Evolutionary conservation across 805 yeast genomes (phyloP).

Genomic region (Candida pseudofarinosa): DNA sequence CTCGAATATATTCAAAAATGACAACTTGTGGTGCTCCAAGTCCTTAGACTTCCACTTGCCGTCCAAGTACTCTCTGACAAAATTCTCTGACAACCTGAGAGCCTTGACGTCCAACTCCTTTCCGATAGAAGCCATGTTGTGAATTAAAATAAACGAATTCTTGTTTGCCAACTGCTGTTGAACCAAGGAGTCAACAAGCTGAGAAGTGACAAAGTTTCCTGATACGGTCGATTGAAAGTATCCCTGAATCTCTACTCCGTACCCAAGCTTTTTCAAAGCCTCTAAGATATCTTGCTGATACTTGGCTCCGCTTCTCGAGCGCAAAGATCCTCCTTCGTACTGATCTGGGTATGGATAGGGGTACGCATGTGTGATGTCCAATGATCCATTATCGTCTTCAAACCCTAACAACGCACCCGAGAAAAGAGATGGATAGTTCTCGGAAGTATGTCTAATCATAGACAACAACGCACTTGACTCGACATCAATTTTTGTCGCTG

Average conservation of each 20-base stretch:
- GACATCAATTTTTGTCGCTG: constrained; percentile 39
- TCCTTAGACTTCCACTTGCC: constrained; percentile 65
- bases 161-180: constrained; percentile 56
- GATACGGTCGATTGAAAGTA: constrained; percentile 73
- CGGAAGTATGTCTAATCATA: constrained; percentile 64
- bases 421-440: constrained; percentile 55
- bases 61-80: constrained; percentile 51
- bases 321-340: constrained; percentile 57
- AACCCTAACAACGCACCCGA: constrained; percentile 76
- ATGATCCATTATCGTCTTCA: constrained; percentile 50
- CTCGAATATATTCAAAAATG: constrained; percentile 62
- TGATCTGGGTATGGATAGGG: constrained; percentile 69
- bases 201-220: constrained; percentile 65
- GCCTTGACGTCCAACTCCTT: constrained; percentile 68
- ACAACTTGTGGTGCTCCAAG: constrained; percentile 55
- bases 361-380: constrained; percentile 56
- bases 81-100: constrained; percentile 60
- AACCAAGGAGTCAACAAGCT: constrained; percentile 65
- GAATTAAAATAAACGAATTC: constrained; percentile 55
- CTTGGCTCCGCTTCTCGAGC: constrained; percentile 56
- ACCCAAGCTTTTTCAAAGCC: constrained; percentile 56
- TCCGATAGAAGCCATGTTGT: constrained; percentile 66
- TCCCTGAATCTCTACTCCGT: constrained; percentile 70
- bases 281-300: constrained; percentile 68
- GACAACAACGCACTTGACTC: constrained; percentile 54